Conservation (phyloP, 257 asterid species). For the Solanum okadae region DNA sequence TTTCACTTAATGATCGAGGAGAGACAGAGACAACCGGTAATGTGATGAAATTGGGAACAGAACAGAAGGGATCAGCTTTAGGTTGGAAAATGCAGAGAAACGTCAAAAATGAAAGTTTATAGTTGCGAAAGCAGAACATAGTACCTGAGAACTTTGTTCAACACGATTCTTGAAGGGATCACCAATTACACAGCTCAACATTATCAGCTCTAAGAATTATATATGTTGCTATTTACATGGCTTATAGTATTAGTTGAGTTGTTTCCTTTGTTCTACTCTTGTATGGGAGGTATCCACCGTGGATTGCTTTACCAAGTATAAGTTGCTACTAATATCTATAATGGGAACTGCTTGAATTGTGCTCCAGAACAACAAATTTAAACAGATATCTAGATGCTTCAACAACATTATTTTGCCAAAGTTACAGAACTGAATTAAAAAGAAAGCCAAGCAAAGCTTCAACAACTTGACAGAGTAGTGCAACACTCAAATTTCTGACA, state of each 20-base stretch:
- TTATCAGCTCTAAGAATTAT: neutral
- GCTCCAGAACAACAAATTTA: neutral
- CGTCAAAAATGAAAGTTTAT: neutral
- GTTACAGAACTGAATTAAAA: neutral
- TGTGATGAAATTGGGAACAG: neutral
- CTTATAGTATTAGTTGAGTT: neutral
- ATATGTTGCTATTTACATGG: neutral
- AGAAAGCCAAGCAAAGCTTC: neutral
- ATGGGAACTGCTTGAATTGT: neutral
- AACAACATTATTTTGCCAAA: neutral
- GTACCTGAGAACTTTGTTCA: constrained; percentile 83
- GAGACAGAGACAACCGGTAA: neutral
- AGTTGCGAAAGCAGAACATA: neutral
- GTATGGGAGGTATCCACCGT: neutral
- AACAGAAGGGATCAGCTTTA: neutral
- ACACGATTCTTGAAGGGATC: constrained; percentile 19
- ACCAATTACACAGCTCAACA: neutral
- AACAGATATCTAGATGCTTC: neutral
- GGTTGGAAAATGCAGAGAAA: neutral
- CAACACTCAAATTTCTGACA: neutral
- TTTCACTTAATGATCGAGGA: neutral
- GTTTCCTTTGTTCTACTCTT: neutral
- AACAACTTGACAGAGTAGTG: neutral
- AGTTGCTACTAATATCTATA: neutral
- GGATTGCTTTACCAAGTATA: neutral